These are phyloP conservation scores for Fonsecaea multimorphosa DNA, from an alignment of 2,329 filamentous ascomycete species.

Conservation along the genomic window DNA sequence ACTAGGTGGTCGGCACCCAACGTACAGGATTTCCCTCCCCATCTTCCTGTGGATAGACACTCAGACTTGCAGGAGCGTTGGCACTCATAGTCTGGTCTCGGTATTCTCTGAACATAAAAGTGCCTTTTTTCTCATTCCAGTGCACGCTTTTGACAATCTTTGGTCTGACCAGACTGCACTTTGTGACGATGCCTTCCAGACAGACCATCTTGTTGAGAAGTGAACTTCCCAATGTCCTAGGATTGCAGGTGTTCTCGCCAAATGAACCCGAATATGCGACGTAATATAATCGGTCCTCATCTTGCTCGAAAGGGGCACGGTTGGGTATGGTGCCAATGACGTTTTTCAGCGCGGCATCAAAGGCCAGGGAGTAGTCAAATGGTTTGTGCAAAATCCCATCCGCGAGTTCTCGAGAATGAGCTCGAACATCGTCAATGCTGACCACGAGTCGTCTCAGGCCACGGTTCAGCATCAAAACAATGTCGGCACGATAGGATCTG, in stretches of 20 bases:
- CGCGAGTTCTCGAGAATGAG: slow-evolving; percentile 83
- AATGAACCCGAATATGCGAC: slow-evolving; percentile 98
- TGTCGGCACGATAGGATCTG: slow-evolving; percentile 84
- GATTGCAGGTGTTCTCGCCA: slow-evolving; percentile 92
- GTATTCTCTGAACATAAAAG: slow-evolving; percentile 89
- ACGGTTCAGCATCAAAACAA: slow-evolving; percentile 75
- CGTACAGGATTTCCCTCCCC: slow-evolving; percentile 82
- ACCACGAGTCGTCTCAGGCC: slow-evolving; percentile 67
- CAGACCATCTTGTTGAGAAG: slow-evolving; percentile 97
- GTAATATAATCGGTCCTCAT: slow-evolving; percentile 83
- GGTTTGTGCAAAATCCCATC: slow-evolving; percentile 79
- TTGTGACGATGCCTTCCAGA: slow-evolving; percentile 94
- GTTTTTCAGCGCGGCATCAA: slow-evolving; percentile 87
- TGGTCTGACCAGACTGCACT: slow-evolving; percentile 90
- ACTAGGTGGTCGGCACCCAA: slow-evolving; percentile 14
- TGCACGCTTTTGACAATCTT: slow-evolving; percentile 99
- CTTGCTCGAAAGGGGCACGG: slow-evolving; percentile 75
- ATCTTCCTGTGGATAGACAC: slow-evolving; percentile 92
- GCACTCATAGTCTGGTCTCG: slow-evolving; percentile 95
- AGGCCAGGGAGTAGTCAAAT: slow-evolving; percentile 86
- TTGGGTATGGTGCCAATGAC: slow-evolving; percentile 81
- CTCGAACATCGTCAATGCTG: slow-evolving; percentile 87
- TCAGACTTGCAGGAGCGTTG: slow-evolving; percentile 83
- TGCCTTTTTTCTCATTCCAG: slow-evolving; percentile 84
- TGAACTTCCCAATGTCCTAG: slow-evolving; percentile 83